Evolutionary conservation across 176 grass and related monocot genomes (phyloP), one percentile per base, ranked within the genome.

Genomic region (Raddia distichophylla): DNA sequence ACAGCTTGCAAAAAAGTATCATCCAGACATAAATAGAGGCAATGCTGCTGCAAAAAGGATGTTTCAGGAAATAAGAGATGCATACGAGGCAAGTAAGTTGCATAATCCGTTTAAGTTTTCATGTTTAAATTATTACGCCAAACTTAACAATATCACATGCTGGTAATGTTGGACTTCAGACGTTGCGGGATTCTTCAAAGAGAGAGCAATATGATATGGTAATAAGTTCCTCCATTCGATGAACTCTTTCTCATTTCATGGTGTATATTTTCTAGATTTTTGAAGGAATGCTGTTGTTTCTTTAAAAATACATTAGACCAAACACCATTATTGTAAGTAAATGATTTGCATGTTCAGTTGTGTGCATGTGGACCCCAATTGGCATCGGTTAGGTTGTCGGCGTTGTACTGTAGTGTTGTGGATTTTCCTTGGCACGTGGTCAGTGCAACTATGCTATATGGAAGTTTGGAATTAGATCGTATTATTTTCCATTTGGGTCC

Each of bases 1-100:
- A 58, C 85, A 98, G 95, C 90, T 98, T 83, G 95, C 95, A 43
- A 98, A 98, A 87, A 98, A 93, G 82, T 94, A 93, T 67, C 95
- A 98, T 89, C 95, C 92, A 13, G 95, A 98, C 75, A 85, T 90
- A 76, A 98, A 91, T 75, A 94, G 87, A 72, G 89, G 86, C 8
- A 94, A 92, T 70, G 64, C 86, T 81, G 76, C 79, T 69, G 86
- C 92, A 64, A 98, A 94, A 83, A 93, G 88, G 69, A 94, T 64
- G 73, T 98, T 98, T 83, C 92, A 94, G 82, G 92, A 98, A 83
- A 91, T 98, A 83, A 91, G 95, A 89, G 90, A 94, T 54, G 92
- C 95, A 85, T 94, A 98, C 8, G 95, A 98, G 92, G 95, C 88
- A 62, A 91, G 87, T 84, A 75, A 78, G 86, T 86, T 79, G 60